Percentiles rank a stretch among this genome's conserved stretches.
Evolutionary conservation across 768 basidiomycete genomes (phyloP).

Genomic region (Floccularia luteovirens): DNA sequence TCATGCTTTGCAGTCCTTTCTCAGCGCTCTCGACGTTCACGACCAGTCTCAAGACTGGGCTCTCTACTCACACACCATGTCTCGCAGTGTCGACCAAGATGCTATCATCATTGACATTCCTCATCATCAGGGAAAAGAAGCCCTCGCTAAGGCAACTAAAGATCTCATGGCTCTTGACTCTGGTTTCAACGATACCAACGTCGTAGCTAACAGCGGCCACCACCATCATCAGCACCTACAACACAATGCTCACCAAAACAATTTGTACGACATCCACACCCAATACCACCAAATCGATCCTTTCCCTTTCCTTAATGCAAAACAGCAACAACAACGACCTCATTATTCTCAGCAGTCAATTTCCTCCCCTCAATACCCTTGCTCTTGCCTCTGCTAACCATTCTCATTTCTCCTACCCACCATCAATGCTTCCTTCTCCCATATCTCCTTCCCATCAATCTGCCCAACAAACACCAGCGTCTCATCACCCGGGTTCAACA

Average conservation of each 20-base stretch:
- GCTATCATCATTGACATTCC: constrained; percentile 28
- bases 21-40: constrained; percentile 43
- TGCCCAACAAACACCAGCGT: constrained; percentile 5
- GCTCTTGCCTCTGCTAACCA: background rate
- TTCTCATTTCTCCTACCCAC: constrained; percentile 5
- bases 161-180: constrained; percentile 73
- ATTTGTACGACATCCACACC: too few relatives aligned
- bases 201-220: constrained; percentile 12
- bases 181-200: constrained; percentile 16
- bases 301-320: constrained; percentile 17
- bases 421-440: too few relatives aligned
- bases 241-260: too few relatives aligned
- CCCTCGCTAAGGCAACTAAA: constrained; percentile 72
- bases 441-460: constrained; percentile 4
- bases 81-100: constrained; percentile 23
- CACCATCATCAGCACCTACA: constrained; percentile 13
- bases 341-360: constrained; percentile 2
- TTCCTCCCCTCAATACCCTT: background rate
- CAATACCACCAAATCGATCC: constrained; percentile 15
- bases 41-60: constrained; percentile 43
- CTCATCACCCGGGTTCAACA: background rate
- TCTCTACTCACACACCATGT: constrained; percentile 18
- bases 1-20: constrained; percentile 62
- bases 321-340: constrained; percentile 6
- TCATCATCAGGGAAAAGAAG: constrained; percentile 46